A percentile compares a stretch with the other conserved stretches of the same genome.
phyloP scores from a whole-genome alignment of 2,329 filamentous ascomycete genomes.

The Myrmaecium sp. region DNA sequence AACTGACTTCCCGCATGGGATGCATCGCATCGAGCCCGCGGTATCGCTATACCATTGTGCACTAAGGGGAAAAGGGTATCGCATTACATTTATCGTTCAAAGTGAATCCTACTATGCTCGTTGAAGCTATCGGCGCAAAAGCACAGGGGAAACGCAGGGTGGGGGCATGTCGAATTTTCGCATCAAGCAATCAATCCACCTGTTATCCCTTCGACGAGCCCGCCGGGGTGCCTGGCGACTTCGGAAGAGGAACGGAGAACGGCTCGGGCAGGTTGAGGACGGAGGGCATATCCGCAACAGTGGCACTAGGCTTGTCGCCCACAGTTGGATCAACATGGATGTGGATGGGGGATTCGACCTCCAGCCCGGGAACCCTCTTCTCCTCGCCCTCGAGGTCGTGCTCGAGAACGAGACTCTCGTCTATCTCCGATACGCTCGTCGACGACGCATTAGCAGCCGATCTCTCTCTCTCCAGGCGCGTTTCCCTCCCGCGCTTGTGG shows the following conservation, averaged over 20 bases:
- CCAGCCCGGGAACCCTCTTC: neutral
- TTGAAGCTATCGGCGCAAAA: no score
- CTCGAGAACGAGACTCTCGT: constrained; percentile 6
- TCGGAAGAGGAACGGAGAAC: constrained; percentile 6
- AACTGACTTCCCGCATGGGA: no score
- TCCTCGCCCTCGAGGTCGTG: constrained; percentile 1
- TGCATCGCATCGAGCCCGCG: no score
- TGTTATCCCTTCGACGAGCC: no score
- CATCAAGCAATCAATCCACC: no score
- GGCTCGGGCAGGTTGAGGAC: constrained; percentile 21
- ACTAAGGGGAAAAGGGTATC: no score
- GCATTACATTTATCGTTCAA: no score
- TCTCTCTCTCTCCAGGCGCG: constrained; percentile 50
- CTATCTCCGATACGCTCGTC: constrained; percentile 12
- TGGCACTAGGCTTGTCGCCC: constrained; percentile 8
- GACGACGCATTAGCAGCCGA: constrained; percentile 16
- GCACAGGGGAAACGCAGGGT: no score
- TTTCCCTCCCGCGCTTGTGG: constrained; percentile 83
- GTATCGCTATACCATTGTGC: no score
- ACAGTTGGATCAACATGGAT: constrained; percentile 12
- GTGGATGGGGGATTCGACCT: constrained; percentile 12
- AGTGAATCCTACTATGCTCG: no score
- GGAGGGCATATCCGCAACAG: constrained; percentile 17
- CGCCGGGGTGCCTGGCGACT: no score
- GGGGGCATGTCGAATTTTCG: no score